Base-by-base conservation (phyloP, 768 basidiomycete genomes). In the Kwoniella botswanensis region DNA sequence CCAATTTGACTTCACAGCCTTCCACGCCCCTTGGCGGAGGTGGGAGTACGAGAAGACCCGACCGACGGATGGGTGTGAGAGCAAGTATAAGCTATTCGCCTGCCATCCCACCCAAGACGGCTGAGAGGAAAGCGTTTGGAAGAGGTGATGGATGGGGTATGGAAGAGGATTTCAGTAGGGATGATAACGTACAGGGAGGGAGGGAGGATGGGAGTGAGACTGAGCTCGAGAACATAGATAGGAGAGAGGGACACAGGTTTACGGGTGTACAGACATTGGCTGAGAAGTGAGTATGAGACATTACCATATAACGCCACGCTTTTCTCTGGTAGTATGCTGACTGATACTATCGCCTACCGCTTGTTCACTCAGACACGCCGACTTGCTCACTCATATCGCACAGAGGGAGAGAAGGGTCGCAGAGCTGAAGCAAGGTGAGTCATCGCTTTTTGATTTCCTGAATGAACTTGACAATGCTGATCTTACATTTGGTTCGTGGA, bases 401-500 rank as follows among this genome's bases (percentile, higher is more conserved):
- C 76, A 81, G 65, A 71, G 72, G 43, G 80, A 81, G 52, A 58
- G 78, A 13, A 43, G 71, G 22, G 78, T 81, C 22, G 75, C 76
- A 35, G 80, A 81, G 58, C 69, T 79, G 18, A 62, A 62, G 50
- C 79, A 77, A 46, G 79, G 79, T 80, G 18, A 43, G 79, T 70
- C 53, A 12, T 56, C 29, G n/a, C 22, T 63, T 3, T 22, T 21
- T 18, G 15, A 18, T 57, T 52, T 35, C 3, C 35, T 60, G 1
- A 17, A n/a, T 17, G 6, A n/a, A 35, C n/a, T 35, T 65, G 17
- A 54, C 17, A 7, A 12, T 57, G 17, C n/a, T 59, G 12, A n/a
- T 65, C 53, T 29, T 46, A 5, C 17, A 15, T 9, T 1, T 35
- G 21, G 21, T 21, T 18, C 7, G 1, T 9, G 35, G 7, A 35